Evolutionary conservation across 805 yeast species (phyloP).

Genomic region (Barnettozyma pratensis): DNA sequence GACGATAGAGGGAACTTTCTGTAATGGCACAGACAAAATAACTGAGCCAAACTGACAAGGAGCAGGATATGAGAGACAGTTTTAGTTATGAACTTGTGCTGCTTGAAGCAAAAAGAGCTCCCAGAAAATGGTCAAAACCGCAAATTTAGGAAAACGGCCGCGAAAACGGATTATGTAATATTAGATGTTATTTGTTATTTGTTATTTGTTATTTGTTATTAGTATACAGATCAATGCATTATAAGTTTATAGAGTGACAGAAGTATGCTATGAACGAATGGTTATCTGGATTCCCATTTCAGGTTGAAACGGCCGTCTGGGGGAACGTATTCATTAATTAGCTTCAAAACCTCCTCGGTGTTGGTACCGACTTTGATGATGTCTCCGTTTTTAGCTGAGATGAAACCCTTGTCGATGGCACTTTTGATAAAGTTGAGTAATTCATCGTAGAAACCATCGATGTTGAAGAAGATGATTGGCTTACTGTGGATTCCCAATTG

Average conservation of each 20-base stretch:
- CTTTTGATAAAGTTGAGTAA: constrained; percentile 56
- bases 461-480: constrained; percentile 74
- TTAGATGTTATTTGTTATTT: no score
- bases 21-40: no score
- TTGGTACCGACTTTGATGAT: constrained; percentile 66
- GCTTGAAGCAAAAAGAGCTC: neutral
- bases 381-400: constrained; percentile 58
- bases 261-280: no score
- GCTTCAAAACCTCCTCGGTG: constrained; percentile 60
- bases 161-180: constrained; percentile 1
- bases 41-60: no score
- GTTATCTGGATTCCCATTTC: constrained; percentile 47
- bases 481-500: constrained; percentile 82
- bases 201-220: neutral
- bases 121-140: neutral
- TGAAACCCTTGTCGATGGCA: constrained; percentile 61
- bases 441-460: constrained; percentile 75
- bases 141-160: constrained; percentile 5
- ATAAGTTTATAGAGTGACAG: neutral
- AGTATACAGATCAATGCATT: neutral
- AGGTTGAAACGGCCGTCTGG: constrained; percentile 74
- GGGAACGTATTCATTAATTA: constrained; percentile 53
- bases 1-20: no score
- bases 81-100: neutral
- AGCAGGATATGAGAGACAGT: no score